phyloP scores from a whole-genome alignment of 2,329 filamentous ascomycete species.

The Xenosphaeropsis pyriputrescens region DNA sequence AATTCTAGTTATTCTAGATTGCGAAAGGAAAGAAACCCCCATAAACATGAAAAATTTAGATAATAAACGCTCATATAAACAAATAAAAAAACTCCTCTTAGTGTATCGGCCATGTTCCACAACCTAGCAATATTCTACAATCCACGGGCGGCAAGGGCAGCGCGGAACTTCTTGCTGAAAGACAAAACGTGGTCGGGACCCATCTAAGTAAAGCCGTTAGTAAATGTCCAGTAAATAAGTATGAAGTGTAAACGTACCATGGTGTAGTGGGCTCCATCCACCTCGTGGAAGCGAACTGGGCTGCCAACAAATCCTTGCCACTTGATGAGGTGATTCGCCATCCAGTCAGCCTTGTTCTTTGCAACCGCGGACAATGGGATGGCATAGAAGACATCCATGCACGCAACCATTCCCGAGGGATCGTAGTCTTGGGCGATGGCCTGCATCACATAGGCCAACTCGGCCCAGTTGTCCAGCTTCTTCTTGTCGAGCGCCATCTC shows the following conservation, averaged over 20 bases:
- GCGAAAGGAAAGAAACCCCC: too few relatives aligned
- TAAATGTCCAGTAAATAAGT: too few relatives aligned
- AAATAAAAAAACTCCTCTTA: too few relatives aligned
- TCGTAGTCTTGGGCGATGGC: conserved; percentile 26
- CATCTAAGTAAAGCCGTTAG: too few relatives aligned
- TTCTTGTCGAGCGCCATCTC: conserved; percentile 18
- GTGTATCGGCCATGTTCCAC: too few relatives aligned
- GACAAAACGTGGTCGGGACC: too few relatives aligned
- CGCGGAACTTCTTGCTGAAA: too few relatives aligned
- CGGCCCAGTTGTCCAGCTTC: conserved; percentile 19
- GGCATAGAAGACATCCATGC: conserved; percentile 27
- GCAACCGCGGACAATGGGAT: conserved; percentile 12
- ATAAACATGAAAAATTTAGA: too few relatives aligned
- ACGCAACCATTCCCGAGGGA: conserved; percentile 19
- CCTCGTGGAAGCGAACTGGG: conserved; percentile 18
- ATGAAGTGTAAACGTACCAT: conserved; percentile 22
- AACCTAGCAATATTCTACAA: too few relatives aligned
- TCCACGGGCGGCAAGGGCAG: too few relatives aligned
- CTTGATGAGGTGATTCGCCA: conserved; percentile 14
- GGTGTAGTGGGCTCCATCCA: conserved; percentile 23
- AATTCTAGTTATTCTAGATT: too few relatives aligned
- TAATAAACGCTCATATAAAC: too few relatives aligned
- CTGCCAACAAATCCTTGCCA: conserved; percentile 20
- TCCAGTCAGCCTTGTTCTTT: conserved; percentile 16
- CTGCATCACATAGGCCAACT: conserved; percentile 21